phyloP scores from a whole-genome alignment of 495 filamentous ascomycete species.

The Chaetomium cochliodes region DNA sequence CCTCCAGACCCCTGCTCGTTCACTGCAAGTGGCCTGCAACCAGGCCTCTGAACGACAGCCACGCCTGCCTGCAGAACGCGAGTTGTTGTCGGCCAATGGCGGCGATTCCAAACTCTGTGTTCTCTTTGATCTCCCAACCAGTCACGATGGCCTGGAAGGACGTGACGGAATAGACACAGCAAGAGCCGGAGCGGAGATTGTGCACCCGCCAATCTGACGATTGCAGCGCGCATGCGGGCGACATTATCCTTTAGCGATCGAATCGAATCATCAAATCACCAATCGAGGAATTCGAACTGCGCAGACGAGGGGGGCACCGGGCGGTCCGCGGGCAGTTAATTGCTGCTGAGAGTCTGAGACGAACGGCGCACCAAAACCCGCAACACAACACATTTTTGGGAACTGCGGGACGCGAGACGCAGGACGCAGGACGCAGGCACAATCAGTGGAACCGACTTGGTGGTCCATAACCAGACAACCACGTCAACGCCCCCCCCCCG shows the following conservation, averaged over 20 bases:
- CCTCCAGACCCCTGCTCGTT: slow-evolving; percentile 18
- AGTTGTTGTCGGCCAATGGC: slow-evolving; percentile 34
- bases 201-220: slow-evolving; percentile 33
- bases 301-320: background rate
- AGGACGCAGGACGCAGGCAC: slow-evolving; percentile 16
- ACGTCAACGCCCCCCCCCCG: slow-evolving; percentile 24
- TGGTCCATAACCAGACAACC: slow-evolving; percentile 26
- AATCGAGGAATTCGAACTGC: background rate
- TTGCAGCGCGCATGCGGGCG: slow-evolving; percentile 15
- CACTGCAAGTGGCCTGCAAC: slow-evolving; percentile 22
- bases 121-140: slow-evolving; percentile 23
- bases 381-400: too few relatives aligned
- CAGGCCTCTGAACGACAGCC: slow-evolving; percentile 40
- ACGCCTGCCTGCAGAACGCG: slow-evolving; percentile 43
- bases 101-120: slow-evolving; percentile 17
- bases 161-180: slow-evolving; percentile 24
- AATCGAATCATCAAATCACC: slow-evolving; percentile 10
- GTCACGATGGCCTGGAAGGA: slow-evolving; percentile 15
- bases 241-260: slow-evolving; percentile 6
- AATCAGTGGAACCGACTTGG: slow-evolving; percentile 3
- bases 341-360: background rate
- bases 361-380: too few relatives aligned
- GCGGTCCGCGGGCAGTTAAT: background rate
- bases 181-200: slow-evolving; percentile 22
- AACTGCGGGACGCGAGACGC: slow-evolving; percentile 2